Evolutionary conservation across 179 eudicot genomes (phyloP).

Genomic region (Gypsophila paniculata): DNA sequence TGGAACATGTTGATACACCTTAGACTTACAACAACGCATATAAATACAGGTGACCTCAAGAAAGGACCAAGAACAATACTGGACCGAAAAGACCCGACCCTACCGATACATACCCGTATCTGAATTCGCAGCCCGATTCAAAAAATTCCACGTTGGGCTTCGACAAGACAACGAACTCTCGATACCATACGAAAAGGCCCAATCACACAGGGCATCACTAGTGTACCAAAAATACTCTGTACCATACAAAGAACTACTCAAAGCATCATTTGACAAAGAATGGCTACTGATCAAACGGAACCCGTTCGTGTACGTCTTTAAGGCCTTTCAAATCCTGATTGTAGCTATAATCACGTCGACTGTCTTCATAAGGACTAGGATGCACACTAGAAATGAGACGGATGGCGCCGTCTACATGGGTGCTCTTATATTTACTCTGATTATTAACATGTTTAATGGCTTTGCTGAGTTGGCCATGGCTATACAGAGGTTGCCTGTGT

Average conservation of each 20-base stretch:
- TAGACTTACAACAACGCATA: no score
- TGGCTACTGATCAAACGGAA: constrained; percentile 77
- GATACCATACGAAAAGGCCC: constrained; percentile 54
- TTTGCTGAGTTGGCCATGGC: constrained; percentile 75
- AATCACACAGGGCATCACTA: constrained; percentile 65
- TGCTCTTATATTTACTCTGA: constrained; percentile 63
- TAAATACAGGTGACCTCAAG: constrained; percentile 67
- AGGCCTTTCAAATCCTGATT: constrained; percentile 73
- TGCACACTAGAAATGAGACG: constrained; percentile 56
- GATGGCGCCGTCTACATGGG: constrained; percentile 82
- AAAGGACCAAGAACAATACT: constrained; percentile 90
- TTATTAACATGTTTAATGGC: constrained; percentile 84
- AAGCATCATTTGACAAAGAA: constrained; percentile 76
- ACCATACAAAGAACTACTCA: constrained; percentile 58
- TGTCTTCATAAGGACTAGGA: constrained; percentile 53
- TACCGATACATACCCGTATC: constrained; percentile 63
- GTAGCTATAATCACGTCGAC: constrained; percentile 75
- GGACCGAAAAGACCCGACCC: constrained; percentile 55
- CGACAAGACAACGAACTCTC: constrained; percentile 66
- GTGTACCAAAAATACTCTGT: constrained; percentile 53
- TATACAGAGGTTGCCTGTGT: constrained; percentile 78
- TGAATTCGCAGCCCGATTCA: constrained; percentile 57
- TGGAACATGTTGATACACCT: no score
- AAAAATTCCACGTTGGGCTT: constrained; percentile 72
- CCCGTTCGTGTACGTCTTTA: constrained; percentile 79